These are phyloP conservation scores for Cercospora zeae-maydis DNA, from an alignment of 2,329 filamentous ascomycete genomes.

Conservation along the genomic window DNA sequence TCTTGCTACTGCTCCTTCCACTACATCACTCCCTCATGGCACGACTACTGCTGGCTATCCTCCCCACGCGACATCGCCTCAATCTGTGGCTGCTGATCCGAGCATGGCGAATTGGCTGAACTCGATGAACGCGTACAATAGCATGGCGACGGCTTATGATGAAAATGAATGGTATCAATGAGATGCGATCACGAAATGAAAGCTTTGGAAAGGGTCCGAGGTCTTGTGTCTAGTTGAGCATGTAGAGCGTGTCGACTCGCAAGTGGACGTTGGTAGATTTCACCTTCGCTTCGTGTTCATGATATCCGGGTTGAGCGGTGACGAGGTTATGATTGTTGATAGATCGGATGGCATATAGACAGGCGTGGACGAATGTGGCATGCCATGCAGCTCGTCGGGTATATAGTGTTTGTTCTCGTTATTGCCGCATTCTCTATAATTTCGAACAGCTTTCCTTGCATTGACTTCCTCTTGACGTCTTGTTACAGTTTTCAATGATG, in stretches of 20 bases:
- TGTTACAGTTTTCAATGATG: no score
- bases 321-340: neutral
- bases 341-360: neutral
- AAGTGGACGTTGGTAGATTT: neutral
- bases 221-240: neutral
- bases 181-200: slow-evolving; percentile 9
- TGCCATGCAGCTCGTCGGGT: no score
- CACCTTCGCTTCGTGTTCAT: neutral
- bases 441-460: no score
- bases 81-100: slow-evolving; percentile 5
- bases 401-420: no score
- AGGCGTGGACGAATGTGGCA: neutral
- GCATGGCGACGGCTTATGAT: slow-evolving; percentile 35
- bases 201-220: neutral
- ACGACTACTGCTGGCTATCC: neutral
- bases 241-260: neutral
- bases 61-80: neutral
- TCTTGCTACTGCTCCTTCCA: neutral
- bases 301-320: neutral
- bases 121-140: slow-evolving; percentile 31
- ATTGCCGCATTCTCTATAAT: no score
- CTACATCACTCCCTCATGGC: neutral
- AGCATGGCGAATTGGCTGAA: slow-evolving; percentile 28
- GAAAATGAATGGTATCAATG: slow-evolving; percentile 44
- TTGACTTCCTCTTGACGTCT: no score